Conservation (phyloP, 179 eudicot species). For the Camellia oleifera region DNA sequence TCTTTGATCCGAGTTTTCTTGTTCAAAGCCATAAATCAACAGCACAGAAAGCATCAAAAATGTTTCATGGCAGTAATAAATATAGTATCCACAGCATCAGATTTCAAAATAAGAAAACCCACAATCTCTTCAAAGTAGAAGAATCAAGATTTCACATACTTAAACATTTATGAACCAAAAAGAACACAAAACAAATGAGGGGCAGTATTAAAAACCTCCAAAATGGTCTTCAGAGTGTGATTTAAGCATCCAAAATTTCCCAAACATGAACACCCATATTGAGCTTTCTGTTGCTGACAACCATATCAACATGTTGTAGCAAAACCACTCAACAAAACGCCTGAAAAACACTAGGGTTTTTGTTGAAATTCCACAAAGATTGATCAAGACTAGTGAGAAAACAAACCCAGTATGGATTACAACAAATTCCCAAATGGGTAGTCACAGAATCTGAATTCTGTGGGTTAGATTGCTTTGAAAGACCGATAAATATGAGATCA, state of each 20-base stretch:
- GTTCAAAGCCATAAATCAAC: slow-evolving; percentile 26
- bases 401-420: neutral
- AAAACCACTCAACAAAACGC: neutral
- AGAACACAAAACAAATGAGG: slow-evolving; percentile 5
- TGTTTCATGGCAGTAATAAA: neutral
- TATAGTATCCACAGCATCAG: slow-evolving; percentile 8
- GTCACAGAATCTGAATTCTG: slow-evolving; percentile 1
- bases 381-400: neutral
- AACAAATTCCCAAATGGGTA: slow-evolving; percentile 10
- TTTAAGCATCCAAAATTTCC: neutral
- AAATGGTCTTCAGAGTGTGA: neutral
- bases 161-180: neutral
- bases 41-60: neutral
- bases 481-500: neutral
- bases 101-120: slow-evolving; percentile 2
- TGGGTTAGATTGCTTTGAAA: neutral
- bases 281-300: slow-evolving; percentile 11
- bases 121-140: neutral
- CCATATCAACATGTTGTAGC: neutral
- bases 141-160: neutral
- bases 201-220: slow-evolving; percentile 13
- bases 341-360: slow-evolving; percentile 8
- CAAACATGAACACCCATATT: neutral
- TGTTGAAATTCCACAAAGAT: neutral
- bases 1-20: slow-evolving; percentile 32